Evolutionary conservation across 257 asterid genomes (phyloP).

Genomic region (Plantago elongata): DNA sequence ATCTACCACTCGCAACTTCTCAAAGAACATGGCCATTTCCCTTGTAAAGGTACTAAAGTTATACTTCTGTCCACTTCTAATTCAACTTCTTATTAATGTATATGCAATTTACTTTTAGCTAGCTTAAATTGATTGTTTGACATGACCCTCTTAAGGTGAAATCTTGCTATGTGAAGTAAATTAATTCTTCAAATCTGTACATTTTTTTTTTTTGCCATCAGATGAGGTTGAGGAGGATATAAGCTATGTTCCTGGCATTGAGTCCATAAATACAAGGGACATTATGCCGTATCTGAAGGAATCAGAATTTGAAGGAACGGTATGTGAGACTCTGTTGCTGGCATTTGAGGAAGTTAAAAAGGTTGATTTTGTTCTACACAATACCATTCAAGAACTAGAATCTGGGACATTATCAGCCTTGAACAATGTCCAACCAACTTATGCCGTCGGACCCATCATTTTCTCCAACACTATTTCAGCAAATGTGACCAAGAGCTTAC

Average conservation of each 20-base stretch:
- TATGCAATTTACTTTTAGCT: no score
- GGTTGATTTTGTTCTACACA: constrained; percentile 24
- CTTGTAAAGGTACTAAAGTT: constrained; percentile 18
- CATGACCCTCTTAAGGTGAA: no score
- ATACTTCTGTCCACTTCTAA: no score
- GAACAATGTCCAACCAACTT: no score
- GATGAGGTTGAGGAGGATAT: constrained; percentile 33
- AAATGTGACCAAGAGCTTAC: background rate
- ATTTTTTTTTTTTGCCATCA: constrained; percentile 1
- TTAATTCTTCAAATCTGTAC: background rate
- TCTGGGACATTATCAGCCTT: background rate
- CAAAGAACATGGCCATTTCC: constrained; percentile 27
- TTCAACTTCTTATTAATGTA: no score
- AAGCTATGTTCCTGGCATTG: constrained; percentile 44
- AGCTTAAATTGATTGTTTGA: no score
- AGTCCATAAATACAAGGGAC: constrained; percentile 34
- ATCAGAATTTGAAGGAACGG: constrained; percentile 21
- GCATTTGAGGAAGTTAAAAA: constrained; percentile 33
- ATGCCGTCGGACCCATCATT: no score
- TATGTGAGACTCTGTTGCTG: constrained; percentile 24
- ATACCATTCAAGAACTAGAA: constrained; percentile 31
- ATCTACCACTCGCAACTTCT: constrained; percentile 28
- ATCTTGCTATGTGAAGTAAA: background rate
- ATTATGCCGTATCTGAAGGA: constrained; percentile 34
- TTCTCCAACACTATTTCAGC: background rate